Conservation (phyloP, 305 asterid genomes). For the Rubia peregrina region DNA sequence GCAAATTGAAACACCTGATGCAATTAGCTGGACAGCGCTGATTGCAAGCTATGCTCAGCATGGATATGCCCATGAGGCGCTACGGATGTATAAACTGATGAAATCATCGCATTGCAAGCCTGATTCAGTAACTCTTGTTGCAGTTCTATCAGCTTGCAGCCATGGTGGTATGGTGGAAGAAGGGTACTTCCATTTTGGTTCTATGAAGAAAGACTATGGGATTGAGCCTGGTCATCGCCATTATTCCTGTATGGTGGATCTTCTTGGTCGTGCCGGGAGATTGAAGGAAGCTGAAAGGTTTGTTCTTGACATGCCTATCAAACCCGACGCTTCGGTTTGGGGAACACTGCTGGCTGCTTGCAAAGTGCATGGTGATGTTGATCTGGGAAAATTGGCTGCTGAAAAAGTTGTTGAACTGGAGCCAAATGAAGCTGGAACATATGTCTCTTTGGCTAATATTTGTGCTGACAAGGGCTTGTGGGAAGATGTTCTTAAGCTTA, state of each 20-base stretch:
- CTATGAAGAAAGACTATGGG: slow-evolving; percentile 59
- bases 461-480: slow-evolving; percentile 71
- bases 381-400: slow-evolving; percentile 61
- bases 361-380: slow-evolving; percentile 48
- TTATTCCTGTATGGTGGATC: slow-evolving; percentile 71
- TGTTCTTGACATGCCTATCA: slow-evolving; percentile 47
- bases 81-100: slow-evolving; percentile 51
- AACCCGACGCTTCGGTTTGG: slow-evolving; percentile 54
- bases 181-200: slow-evolving; percentile 54
- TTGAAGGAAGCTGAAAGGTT: slow-evolving; percentile 66
- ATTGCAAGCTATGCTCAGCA: slow-evolving; percentile 69
- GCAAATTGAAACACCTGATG: slow-evolving; percentile 43
- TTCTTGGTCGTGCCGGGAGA: slow-evolving; percentile 80
- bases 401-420: slow-evolving; percentile 49
- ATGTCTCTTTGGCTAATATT: slow-evolving; percentile 54
- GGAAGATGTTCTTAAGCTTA: slow-evolving; percentile 48
- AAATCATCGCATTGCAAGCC: slow-evolving; percentile 50
- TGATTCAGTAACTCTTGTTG: slow-evolving; percentile 49
- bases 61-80: slow-evolving; percentile 66
- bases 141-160: slow-evolving; percentile 76
- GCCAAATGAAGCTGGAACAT: slow-evolving; percentile 52
- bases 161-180: slow-evolving; percentile 73
- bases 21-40: slow-evolving; percentile 62
- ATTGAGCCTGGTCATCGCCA: slow-evolving; percentile 59
- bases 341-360: slow-evolving; percentile 78